phyloP scores from a whole-genome alignment of 768 basidiomycete genomes.

The Sarcodon sp. region DNA sequence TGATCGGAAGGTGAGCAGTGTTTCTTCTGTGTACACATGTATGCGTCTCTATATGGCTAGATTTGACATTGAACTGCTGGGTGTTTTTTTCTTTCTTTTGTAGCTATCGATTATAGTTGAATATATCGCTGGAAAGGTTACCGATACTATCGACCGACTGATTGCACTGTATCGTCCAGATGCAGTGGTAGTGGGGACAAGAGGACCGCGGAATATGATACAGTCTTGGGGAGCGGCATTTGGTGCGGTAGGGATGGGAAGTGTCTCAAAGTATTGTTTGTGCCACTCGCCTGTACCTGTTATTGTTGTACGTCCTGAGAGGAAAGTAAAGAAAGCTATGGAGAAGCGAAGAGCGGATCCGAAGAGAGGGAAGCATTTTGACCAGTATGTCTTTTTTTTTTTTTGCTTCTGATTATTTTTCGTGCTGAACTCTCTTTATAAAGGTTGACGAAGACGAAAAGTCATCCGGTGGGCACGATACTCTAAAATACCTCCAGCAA shows the following conservation, averaged over 20 bases:
- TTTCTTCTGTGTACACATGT: slow-evolving; percentile 4
- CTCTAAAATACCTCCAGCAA: no score
- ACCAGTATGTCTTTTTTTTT: slow-evolving; percentile 28
- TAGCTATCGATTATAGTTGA: slow-evolving; percentile 87
- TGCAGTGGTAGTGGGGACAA: slow-evolving; percentile 85
- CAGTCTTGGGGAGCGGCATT: slow-evolving; percentile 40
- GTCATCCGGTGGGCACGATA: neutral
- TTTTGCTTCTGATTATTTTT: neutral
- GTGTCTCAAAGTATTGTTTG: slow-evolving; percentile 63
- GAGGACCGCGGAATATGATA: slow-evolving; percentile 49
- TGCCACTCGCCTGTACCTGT: slow-evolving; percentile 92
- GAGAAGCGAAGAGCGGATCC: slow-evolving; percentile 85
- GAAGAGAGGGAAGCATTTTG: slow-evolving; percentile 76
- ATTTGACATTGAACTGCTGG: neutral
- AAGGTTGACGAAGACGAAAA: neutral
- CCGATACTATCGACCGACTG: slow-evolving; percentile 81
- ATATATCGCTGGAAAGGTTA: slow-evolving; percentile 85
- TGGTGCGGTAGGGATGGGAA: slow-evolving; percentile 43
- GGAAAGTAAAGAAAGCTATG: slow-evolving; percentile 72
- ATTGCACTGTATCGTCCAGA: slow-evolving; percentile 89
- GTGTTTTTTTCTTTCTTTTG: neutral
- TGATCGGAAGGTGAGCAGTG: slow-evolving; percentile 49
- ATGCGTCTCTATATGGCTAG: neutral
- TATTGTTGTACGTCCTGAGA: slow-evolving; percentile 86
- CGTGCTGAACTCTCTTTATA: neutral